Evolutionary conservation across 352 stramenopile genomes (phyloP), one percentile per base, ranked within the genome.

Genomic region (Phytophthora hibernalis): DNA sequence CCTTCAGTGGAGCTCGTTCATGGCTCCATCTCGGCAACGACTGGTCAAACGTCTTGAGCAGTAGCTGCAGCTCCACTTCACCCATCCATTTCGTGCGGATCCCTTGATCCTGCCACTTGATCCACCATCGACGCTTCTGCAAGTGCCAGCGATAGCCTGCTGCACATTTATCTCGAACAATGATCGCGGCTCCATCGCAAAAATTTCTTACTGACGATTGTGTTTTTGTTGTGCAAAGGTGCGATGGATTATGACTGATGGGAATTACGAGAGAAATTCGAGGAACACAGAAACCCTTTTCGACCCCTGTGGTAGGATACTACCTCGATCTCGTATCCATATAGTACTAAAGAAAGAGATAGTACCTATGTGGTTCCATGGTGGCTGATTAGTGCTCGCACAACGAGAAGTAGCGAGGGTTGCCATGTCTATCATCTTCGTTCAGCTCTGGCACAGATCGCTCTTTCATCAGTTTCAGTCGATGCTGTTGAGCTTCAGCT

Each of bases 181-280:
- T 54, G 73, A 65, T 18, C 69, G 89, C 20, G 70, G 79, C 44
- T 84, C 65, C 52, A 65, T 89, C 15, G 64, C 89, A 15, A 70
- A 37, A 10, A 61, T 47, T 26, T 49, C 2, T 58, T 26, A 40
- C 37, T 61, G 26, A 38, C 38, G 31, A 31, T 20, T n/a, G n/a
- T n/a, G n/a, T n/a, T n/a, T n/a, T n/a, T n/a, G n/a, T n/a, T n/a
- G n/a, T n/a, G n/a, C n/a, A n/a, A n/a, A n/a, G n/a, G n/a, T n/a
- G n/a, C n/a, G n/a, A n/a, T n/a, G n/a, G n/a, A n/a, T n/a, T n/a
- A n/a, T n/a, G n/a, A n/a, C n/a, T n/a, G n/a, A n/a, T n/a, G n/a
- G n/a, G n/a, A n/a, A n/a, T n/a, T n/a, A n/a, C n/a, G n/a, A n/a
- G n/a, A n/a, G n/a, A n/a, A n/a, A n/a, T n/a, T n/a, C n/a, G n/a